Evolutionary conservation across 108 stramenopile genomes (phyloP).

Genomic region (Cyclotella atomus): DNA sequence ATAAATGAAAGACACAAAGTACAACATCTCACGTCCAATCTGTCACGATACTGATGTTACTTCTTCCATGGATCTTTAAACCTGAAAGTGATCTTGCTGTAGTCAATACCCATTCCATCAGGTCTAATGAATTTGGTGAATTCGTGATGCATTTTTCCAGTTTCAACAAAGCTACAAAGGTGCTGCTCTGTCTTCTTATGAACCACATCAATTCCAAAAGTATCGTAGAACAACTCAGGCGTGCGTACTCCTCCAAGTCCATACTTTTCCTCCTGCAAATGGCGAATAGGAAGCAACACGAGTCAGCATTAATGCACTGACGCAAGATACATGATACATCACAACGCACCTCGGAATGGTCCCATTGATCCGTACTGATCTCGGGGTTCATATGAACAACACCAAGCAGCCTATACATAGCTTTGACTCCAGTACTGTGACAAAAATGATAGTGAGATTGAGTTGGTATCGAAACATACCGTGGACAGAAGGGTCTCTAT

Average conservation of each 20-base stretch:
- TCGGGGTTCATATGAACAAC: constrained; percentile 93
- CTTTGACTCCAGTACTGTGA: constrained; percentile 55
- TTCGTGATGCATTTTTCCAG: constrained; percentile 71
- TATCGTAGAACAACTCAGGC: constrained; percentile 78
- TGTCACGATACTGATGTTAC: no score
- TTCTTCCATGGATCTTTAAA: constrained; percentile 36
- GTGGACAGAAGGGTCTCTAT: no score
- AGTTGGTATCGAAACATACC: background rate
- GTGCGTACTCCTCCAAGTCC: constrained; percentile 84
- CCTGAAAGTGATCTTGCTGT: constrained; percentile 58
- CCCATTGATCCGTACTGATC: constrained; percentile 53
- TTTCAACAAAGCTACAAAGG: constrained; percentile 75
- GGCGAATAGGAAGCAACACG: no score
- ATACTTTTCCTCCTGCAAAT: constrained; percentile 65
- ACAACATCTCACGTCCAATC: no score
- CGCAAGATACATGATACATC: no score
- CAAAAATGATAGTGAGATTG: background rate
- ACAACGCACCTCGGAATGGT: constrained; percentile 53
- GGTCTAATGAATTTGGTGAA: constrained; percentile 57
- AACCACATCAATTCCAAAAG: constrained; percentile 84
- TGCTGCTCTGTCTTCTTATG: constrained; percentile 69
- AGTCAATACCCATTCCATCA: constrained; percentile 92
- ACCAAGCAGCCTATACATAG: constrained; percentile 81
- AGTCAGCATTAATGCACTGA: no score
- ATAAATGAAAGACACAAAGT: no score